phyloP scores from a whole-genome alignment of 306 rosid species.

The Malus fusca region DNA sequence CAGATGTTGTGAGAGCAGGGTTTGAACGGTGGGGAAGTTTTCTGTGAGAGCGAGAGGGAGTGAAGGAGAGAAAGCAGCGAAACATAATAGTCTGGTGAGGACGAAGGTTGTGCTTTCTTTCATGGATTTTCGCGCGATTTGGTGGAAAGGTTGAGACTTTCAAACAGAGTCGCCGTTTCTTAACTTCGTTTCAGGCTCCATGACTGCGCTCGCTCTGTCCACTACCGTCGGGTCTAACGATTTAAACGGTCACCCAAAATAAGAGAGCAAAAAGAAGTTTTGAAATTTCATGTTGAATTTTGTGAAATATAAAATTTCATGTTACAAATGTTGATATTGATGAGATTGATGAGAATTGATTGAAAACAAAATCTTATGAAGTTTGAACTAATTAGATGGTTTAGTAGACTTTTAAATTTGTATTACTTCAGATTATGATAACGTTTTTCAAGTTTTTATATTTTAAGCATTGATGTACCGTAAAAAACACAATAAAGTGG shows the following conservation, averaged over 20 bases:
- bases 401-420: accelerated
- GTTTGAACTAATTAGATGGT: too few species aligned
- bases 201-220: background rate
- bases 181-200: background rate
- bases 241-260: background rate
- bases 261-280: too few species aligned
- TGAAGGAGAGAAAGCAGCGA: constrained; percentile 9
- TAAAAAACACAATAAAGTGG: background rate
- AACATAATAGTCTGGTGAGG: constrained; percentile 18
- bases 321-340: background rate
- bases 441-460: background rate
- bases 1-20: constrained; percentile 5
- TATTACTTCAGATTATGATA: accelerated
- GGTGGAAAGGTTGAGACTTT: background rate
- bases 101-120: background rate
- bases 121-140: background rate
- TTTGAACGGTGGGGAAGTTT: background rate
- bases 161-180: background rate
- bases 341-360: background rate
- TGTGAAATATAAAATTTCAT: background rate
- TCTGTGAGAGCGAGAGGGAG: background rate
- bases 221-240: too few species aligned
- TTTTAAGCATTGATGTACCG: background rate
- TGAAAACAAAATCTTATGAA: background rate
- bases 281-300: too few species aligned